Evolutionary conservation across 208 protist species (phyloP).

Genomic region (Acanthamoeba sp.): DNA sequence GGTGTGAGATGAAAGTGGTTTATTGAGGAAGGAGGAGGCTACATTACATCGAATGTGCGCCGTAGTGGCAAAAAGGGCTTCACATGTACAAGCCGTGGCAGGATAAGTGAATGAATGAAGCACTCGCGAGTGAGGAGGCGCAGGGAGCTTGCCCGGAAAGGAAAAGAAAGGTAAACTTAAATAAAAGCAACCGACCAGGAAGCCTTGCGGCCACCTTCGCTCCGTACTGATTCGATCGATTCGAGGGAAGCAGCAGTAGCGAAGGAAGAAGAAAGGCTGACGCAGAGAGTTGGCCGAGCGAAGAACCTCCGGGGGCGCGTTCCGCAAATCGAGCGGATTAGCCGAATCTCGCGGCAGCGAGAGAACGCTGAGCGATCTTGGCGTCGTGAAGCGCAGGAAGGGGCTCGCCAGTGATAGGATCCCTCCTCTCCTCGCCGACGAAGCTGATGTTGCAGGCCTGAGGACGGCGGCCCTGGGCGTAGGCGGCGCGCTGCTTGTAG

Average conservation of each 20-base stretch:
- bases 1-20: neutral
- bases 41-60: conserved; percentile 51
- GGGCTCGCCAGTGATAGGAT: conserved; percentile 61
- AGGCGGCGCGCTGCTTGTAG: conserved; percentile 75
- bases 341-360: conserved; percentile 36
- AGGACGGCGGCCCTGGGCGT: conserved; percentile 63
- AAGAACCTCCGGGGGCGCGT: neutral
- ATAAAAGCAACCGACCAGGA: too few species aligned
- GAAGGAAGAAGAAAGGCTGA: neutral
- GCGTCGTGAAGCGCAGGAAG: conserved; percentile 58
- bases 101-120: neutral
- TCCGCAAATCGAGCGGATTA: neutral
- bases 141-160: neutral
- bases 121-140: neutral
- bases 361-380: conserved; percentile 59
- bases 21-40: neutral
- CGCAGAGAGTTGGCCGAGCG: neutral
- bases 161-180: neutral
- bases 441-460: conserved; percentile 76
- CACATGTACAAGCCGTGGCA: conserved; percentile 1
- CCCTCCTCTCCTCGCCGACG: conserved; percentile 66
- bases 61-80: conserved; percentile 2
- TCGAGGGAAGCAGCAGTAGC: neutral
- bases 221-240: neutral
- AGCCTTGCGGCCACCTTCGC: neutral